Base-by-base conservation (phyloP, 1,284 basidiomycete species). In the Athelia sp. region DNA sequence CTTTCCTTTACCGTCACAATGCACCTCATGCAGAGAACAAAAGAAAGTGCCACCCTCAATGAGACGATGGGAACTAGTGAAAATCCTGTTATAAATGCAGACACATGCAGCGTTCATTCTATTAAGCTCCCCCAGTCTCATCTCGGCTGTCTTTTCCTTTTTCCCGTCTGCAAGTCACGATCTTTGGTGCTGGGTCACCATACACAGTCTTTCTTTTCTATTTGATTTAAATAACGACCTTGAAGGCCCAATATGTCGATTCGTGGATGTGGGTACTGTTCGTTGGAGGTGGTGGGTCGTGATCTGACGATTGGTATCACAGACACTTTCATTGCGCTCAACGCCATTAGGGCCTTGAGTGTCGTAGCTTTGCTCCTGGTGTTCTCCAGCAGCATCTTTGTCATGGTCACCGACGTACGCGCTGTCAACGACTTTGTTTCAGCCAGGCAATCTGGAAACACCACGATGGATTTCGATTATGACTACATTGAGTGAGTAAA, bases 261-360 rank as follows among this genome's bases (percentile, higher is more conserved):
- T 26, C 43, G 43, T 44, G 43, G 21, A 15, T 44, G 43, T 44
- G 19, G 23, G 43, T 44, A 22, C 4, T 8, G 4, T 44, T 9
- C 10, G 6, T 10, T 21, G 23, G 15, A 40, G 9, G 10, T 44
- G 19, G 9, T 26, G 15, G 43, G n/a, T 22, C 43, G 4, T 9
- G 8, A 44, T 6, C 24, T n/a, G 23, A 15, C 23, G 4, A 23
- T n/a, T 6, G 43, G 15, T 23, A 22, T 44, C 8, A 21, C 51
- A 87, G 83, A 81, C 58, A 59, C 76, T 55, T 95, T 94, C 71
- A 76, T 91, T 58, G 77, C 74, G 51, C 80, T 95, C 62, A 95
- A 95, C 62, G 70, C 70, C 58, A 71, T 93, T 57, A 87, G 93
- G 44, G 70, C 75, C 14, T 65, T 96, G 52, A 91, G 88, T 63